Percentiles rank a stretch among this genome's conserved stretches.
Conservation (phyloP, 2,329 filamentous ascomycete genomes). For the Albophoma yamanashiensis region DNA sequence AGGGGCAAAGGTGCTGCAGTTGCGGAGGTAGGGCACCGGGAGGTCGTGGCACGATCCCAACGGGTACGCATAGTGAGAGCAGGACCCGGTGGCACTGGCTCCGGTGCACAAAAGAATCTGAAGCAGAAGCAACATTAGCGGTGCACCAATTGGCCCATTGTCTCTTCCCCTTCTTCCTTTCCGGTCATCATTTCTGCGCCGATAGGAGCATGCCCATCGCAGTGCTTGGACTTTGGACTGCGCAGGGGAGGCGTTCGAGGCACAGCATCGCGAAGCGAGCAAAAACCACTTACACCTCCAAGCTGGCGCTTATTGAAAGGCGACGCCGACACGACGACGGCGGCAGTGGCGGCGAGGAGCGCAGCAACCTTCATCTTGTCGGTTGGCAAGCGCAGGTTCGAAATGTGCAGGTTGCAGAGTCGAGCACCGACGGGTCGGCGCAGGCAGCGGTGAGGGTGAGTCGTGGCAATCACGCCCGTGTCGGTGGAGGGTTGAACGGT, state of each 20-base stretch:
- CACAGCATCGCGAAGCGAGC: neutral
- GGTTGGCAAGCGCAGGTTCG: neutral
- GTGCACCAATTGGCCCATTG: neutral
- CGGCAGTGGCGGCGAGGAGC: conserved; percentile 8
- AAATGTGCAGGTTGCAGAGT: neutral
- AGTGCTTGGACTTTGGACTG: neutral
- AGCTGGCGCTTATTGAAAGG: conserved; percentile 29
- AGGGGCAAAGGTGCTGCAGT: conserved; percentile 38
- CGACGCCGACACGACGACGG: conserved; percentile 12
- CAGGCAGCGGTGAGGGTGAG: neutral
- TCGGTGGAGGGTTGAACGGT: neutral
- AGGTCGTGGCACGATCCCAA: conserved; percentile 36
- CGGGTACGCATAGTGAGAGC: conserved; percentile 30
- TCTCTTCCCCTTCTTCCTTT: neutral
- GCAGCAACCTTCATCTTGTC: conserved; percentile 19
- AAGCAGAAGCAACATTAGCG: neutral
- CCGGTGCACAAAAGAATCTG: conserved; percentile 41
- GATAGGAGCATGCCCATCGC: neutral
- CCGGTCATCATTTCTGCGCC: neutral
- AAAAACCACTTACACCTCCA: conserved; percentile 33
- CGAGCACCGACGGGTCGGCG: neutral
- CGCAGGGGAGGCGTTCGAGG: neutral
- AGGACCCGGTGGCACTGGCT: conserved; percentile 35
- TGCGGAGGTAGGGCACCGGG: conserved; percentile 24
- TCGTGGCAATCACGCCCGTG: neutral